Conservation (phyloP, 2,329 filamentous ascomycete species). For the Pseudocercospora ulei region DNA sequence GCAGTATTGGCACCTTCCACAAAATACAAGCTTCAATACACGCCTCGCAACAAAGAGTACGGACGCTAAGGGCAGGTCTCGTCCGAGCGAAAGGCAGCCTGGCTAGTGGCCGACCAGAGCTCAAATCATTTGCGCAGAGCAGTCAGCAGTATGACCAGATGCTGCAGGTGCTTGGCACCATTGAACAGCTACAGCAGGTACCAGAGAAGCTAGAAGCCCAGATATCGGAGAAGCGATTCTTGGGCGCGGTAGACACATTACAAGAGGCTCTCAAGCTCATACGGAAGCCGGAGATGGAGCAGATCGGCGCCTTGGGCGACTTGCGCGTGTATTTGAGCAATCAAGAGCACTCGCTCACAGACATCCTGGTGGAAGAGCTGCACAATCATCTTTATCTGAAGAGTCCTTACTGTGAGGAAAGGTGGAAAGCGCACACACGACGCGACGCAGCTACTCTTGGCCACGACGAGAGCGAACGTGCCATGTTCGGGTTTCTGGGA, state of each 20-base stretch:
- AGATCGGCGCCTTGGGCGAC: conserved; percentile 79
- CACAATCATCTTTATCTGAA: conserved; percentile 97
- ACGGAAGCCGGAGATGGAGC: conserved; percentile 77
- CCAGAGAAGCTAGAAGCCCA: conserved; percentile 87
- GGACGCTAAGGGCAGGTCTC: conserved; percentile 72
- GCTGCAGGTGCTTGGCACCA: conserved; percentile 61
- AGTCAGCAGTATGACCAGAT: conserved; percentile 88
- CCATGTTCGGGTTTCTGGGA: conserved; percentile 50
- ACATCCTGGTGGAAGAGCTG: conserved; percentile 92
- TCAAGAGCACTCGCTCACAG: conserved; percentile 82
- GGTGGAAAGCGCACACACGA: conserved; percentile 77
- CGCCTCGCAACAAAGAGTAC: conserved; percentile 73
- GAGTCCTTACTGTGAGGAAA: conserved; percentile 90
- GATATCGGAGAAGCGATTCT: conserved; percentile 91
- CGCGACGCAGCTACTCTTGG: conserved; percentile 32
- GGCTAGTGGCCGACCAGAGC: conserved; percentile 74
- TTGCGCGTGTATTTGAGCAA: conserved; percentile 80
- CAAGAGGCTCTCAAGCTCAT: conserved; percentile 78
- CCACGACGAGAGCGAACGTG: conserved; percentile 43
- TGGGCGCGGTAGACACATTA: conserved; percentile 83
- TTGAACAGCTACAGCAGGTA: conserved; percentile 74
- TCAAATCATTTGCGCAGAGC: conserved; percentile 77
- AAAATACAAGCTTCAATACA: conserved; percentile 94
- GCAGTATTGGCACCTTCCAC: conserved; percentile 96
- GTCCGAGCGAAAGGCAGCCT: conserved; percentile 70